Evolutionary conservation across 805 yeast genomes (phyloP), one percentile per base, ranked within the genome.

Genomic region (Blastobotrys peoriensis): DNA sequence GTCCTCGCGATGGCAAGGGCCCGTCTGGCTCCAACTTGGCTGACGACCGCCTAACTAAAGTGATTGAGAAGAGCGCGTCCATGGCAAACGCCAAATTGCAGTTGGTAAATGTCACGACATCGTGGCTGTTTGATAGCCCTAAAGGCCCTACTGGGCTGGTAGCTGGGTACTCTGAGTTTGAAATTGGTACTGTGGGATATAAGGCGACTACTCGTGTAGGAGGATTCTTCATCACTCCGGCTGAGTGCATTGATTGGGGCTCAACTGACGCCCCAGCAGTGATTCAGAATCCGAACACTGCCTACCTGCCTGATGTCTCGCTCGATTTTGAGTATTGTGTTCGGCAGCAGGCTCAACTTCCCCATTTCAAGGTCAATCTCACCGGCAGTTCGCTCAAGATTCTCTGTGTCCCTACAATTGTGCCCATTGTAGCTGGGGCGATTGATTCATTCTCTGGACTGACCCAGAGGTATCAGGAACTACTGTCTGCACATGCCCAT

Each of bases 81-180:
- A 25, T 8, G 13, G 8, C 30, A 25, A 25, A 25, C 30, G 8
- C 30, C 13, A 25, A 13, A 8, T 4, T 41, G 4, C 42, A 52
- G 3, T 42, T 60, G 33, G 41, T 79, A 52, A 76, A 82, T 50
- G 69, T 84, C 47, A 83, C 94, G 49, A 47, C 83, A 27, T 95
- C 96, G 0, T 86, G 95, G 88, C 59, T 83, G 3, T 83, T 83
- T 57, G 6, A 20, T 16, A 48, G 53, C 4, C 37, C 33, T 13
- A 3, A 46, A 3, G 38, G 37, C 13, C 39, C 70, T 18, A 87
- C 87, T 0, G 96, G 96, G 8, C 57, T 86, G n/a, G 79, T 84
- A 33, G 49, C 79, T 23, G 97, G 97, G 0, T 86, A 83, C 44
- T 86, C 85, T 51, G 67, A 80, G 15, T 75, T 86, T 17, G 83